A percentile compares a stretch with the other conserved stretches of the same genome.
These are phyloP conservation scores for Fusarium nanum DNA, from an alignment of 2,329 filamentous ascomycete species.

Conservation along the genomic window DNA sequence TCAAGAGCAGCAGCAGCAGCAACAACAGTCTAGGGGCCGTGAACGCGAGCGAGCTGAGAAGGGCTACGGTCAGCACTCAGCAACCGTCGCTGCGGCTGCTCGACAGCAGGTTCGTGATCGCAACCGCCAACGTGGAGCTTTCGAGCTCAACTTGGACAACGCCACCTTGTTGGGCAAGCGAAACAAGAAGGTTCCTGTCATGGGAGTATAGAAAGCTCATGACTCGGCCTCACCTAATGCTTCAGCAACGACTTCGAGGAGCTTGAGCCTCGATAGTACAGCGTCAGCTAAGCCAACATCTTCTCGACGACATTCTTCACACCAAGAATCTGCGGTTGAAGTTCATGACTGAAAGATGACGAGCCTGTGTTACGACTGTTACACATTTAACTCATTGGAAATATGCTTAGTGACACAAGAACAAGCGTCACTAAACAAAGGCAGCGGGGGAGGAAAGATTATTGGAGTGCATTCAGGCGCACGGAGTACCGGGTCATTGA, in stretches of 20 bases:
- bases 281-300: constrained; percentile 18
- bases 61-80: constrained; percentile 91
- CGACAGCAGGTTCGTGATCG: constrained; percentile 79
- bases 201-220: constrained; percentile 51
- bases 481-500: constrained; percentile 44
- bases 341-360: constrained; percentile 18
- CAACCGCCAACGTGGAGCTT: constrained; percentile 79
- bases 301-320: constrained; percentile 28
- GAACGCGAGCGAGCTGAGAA: constrained; percentile 59
- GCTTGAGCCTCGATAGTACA: constrained; percentile 28
- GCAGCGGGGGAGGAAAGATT: constrained; percentile 9
- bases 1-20: constrained; percentile 50
- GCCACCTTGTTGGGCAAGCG: constrained; percentile 86
- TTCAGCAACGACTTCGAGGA: constrained; percentile 10
- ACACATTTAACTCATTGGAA: constrained; percentile 26
- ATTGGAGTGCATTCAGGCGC: constrained; percentile 42
- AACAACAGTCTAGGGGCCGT: constrained; percentile 48
- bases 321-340: constrained; percentile 34
- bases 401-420: not conserved
- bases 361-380: constrained; percentile 8
- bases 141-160: constrained; percentile 92
- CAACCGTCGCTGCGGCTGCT: constrained; percentile 84
- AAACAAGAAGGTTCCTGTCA: constrained; percentile 64
- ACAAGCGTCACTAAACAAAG: not conserved
- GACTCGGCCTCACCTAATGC: constrained; percentile 10